Evolutionary conservation across 495 filamentous ascomycete species (phyloP).

Genomic region (Hypomontagnella submonticulosa): DNA sequence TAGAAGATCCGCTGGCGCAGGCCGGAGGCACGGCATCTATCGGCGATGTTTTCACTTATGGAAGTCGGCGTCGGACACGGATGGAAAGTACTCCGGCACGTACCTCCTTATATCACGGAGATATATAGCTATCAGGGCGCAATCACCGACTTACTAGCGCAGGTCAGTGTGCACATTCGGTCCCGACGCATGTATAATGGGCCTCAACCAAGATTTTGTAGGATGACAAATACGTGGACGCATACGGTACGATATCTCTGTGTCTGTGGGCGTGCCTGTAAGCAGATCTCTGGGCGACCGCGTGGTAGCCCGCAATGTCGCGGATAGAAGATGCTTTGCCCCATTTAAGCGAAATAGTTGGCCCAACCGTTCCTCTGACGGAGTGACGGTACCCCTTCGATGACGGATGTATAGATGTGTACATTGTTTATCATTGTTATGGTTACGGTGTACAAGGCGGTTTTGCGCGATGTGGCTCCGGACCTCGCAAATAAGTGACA

Average conservation of each 20-base stretch:
- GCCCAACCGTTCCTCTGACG: too few relatives aligned
- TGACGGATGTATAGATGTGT: too few relatives aligned
- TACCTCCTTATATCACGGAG: too few relatives aligned
- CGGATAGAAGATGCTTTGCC: slow-evolving; percentile 20
- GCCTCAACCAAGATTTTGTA: not conserved
- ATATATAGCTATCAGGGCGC: too few relatives aligned
- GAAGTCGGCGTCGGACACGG: not conserved
- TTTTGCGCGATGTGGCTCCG: too few relatives aligned
- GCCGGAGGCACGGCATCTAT: not conserved
- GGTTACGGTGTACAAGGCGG: too few relatives aligned
- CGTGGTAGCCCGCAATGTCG: slow-evolving; percentile 16
- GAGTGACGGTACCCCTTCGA: too few relatives aligned
- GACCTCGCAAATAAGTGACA: too few relatives aligned
- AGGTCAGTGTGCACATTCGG: too few relatives aligned
- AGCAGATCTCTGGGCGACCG: slow-evolving; percentile 17
- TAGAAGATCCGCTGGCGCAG: not conserved
- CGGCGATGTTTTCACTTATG: not conserved
- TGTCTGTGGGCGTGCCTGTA: slow-evolving; percentile 13
- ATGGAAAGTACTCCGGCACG: too few relatives aligned
- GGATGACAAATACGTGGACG: not conserved
- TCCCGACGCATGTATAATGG: not conserved
- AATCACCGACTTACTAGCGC: too few relatives aligned
- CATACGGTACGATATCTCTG: not conserved
- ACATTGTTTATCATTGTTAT: too few relatives aligned
- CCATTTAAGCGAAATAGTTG: slow-evolving; percentile 20